These are phyloP conservation scores for Arthrobotrys musiformis DNA, from an alignment of 2,329 filamentous ascomycete species.

Conservation along the genomic window DNA sequence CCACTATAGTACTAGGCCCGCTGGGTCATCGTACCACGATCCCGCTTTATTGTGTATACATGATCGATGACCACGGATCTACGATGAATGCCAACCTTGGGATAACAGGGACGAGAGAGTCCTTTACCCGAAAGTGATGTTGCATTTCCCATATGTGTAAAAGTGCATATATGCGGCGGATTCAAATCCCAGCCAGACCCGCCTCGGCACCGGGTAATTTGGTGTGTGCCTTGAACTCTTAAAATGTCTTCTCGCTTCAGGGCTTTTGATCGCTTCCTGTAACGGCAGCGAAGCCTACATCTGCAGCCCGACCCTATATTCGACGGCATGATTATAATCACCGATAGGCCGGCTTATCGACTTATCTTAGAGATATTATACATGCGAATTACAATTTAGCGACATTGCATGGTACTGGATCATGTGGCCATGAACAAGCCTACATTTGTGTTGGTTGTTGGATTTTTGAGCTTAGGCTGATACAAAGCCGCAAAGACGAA, in stretches of 20 bases:
- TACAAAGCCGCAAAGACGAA: too few species aligned
- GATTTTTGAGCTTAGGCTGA: too few species aligned
- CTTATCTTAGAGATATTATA: too few species aligned
- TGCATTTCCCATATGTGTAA: not conserved
- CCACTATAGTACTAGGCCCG: too few species aligned
- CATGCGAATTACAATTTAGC: too few species aligned
- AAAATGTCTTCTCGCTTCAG: conserved; percentile 6
- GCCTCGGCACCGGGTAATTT: conserved; percentile 42
- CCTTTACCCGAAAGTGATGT: not conserved
- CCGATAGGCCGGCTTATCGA: too few species aligned
- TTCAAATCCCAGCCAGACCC: conserved; percentile 20
- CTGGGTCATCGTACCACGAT: conserved; percentile 24
- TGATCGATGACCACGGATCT: too few species aligned
- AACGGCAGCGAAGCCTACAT: not conserved
- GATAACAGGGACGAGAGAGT: not conserved
- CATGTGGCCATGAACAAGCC: too few species aligned
- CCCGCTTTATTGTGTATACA: not conserved
- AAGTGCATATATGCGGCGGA: conserved; percentile 32
- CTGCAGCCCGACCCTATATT: too few species aligned
- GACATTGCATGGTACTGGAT: too few species aligned
- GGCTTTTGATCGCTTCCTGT: not conserved
- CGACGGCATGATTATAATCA: too few species aligned
- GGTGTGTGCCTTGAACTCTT: not conserved
- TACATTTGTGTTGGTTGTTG: too few species aligned
- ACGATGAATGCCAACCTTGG: not conserved